A percentile compares a stretch with the other conserved stretches of the same genome.
These are phyloP conservation scores for Prunus dulcis DNA, from an alignment of 306 rosid genomes.

Conservation along the genomic window DNA sequence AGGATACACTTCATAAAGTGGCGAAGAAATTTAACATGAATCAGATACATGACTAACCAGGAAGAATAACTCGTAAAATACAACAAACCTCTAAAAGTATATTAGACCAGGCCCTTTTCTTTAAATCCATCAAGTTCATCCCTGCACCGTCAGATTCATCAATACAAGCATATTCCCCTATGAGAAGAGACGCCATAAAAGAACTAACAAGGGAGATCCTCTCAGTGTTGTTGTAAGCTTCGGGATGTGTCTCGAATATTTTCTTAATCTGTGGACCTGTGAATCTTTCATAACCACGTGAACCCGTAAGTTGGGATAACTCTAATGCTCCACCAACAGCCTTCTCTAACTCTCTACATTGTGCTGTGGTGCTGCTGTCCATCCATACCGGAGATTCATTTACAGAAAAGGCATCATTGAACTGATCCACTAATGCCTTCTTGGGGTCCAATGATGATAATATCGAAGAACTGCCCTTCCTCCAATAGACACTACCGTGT, in stretches of 20 bases:
- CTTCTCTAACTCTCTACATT: constrained; percentile 74
- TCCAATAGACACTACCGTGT: constrained; percentile 97
- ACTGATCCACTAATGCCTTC: constrained; percentile 58
- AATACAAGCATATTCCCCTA: constrained; percentile 74
- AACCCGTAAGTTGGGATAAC: constrained; percentile 75
- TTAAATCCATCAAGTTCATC: constrained; percentile 95
- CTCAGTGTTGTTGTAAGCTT: constrained; percentile 63
- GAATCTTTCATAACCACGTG: constrained; percentile 76
- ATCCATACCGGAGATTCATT: constrained; percentile 89
- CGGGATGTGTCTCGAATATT: constrained; percentile 57
- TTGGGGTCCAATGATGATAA: constrained; percentile 64
- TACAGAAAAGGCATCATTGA: constrained; percentile 54
- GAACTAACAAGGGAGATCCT: constrained; percentile 98
- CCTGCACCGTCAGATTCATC: constrained; percentile 92
- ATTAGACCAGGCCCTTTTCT: constrained; percentile 66
- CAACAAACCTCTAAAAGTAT: constrained; percentile 62
- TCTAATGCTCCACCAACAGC: constrained; percentile 92
- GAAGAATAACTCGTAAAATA: neutral
- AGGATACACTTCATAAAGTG: neutral
- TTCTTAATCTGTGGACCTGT: constrained; percentile 93
- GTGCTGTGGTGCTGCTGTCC: constrained; percentile 86
- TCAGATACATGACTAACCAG: constrained; percentile 2
- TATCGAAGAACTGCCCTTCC: constrained; percentile 57
- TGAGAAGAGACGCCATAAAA: constrained; percentile 77
- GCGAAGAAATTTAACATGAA: constrained; percentile 7